Evolutionary conservation across 2,329 filamentous ascomycete genomes (phyloP), one percentile per base, ranked within the genome.

Genomic region (Bipolaris zeicola): DNA sequence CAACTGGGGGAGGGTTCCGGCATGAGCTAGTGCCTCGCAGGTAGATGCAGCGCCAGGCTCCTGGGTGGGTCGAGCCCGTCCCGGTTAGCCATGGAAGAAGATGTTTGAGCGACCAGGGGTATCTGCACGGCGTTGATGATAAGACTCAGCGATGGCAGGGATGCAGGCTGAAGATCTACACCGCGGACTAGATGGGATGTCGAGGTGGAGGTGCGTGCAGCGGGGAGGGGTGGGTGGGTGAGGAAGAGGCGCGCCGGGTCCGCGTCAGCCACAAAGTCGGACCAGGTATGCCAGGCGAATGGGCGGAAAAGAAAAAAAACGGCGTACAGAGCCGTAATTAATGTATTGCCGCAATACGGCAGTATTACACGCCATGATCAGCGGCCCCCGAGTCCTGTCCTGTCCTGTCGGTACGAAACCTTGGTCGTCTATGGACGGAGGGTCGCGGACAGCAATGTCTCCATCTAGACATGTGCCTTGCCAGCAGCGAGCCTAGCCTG

Each of bases 31-130:
- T 67, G 67, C 68, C 60, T 69, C 67, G 64, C 66, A 67, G 67
- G 70, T 67, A 67, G 69, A 68, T 72, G 71, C 66, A 67, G 70
- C 68, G 58, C 67, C 70, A 73, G 68, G 68, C 68, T 49, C 57
- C 49, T 62, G 72, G 72, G 71, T 71, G 70, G 69, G 60, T 65
- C 64, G 57, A 48, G 45, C 49, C 64, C 60, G 47, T 63, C 52
- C 56, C 36, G 61, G 65, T 61, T 69, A 69, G 65, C 58, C 49
- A 46, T 48, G 47, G 45, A 60, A 51, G 58, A 42, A 51, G 58
- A 42, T 62, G 55, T 68, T 64, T 66, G 64, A 62, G 60, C 58
- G 54, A 65, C 63, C 59, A 66, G 68, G 67, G 62, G 60, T 34
- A 54, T 61, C 67, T 68, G 68, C 61, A 68, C 59, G 60, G 63